Percentiles rank a stretch among this genome's conserved stretches.
These are phyloP conservation scores for Pseudopyrenochaeta lycopersici DNA, from an alignment of 2,329 filamentous ascomycete genomes.

Conservation along the genomic window DNA sequence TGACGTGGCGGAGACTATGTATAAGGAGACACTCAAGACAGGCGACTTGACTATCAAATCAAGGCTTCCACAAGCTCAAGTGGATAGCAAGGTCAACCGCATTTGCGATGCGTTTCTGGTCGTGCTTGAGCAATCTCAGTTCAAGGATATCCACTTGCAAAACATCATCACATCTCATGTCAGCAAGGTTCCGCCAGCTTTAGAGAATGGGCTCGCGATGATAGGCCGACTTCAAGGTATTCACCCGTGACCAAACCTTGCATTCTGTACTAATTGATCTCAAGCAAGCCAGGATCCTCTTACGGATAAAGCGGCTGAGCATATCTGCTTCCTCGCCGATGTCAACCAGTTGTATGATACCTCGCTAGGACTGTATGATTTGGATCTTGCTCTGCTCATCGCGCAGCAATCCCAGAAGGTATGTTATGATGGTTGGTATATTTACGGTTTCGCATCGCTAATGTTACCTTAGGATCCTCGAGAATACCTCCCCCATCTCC, in stretches of 20 bases:
- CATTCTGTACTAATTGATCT: slow-evolving; percentile 6
- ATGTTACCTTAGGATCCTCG: slow-evolving; percentile 70
- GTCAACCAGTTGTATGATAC: slow-evolving; percentile 91
- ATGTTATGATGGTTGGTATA: slow-evolving; percentile 27
- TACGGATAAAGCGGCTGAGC: slow-evolving; percentile 89
- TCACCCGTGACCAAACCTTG: slow-evolving; percentile 3
- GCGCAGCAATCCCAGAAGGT: slow-evolving; percentile 93
- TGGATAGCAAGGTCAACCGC: slow-evolving; percentile 76
- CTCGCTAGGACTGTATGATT: slow-evolving; percentile 87
- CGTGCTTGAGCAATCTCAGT: slow-evolving; percentile 63
- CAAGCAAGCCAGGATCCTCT: slow-evolving; percentile 58
- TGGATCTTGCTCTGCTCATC: slow-evolving; percentile 87
- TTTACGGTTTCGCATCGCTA: not conserved
- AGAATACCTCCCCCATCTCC: slow-evolving; percentile 95
- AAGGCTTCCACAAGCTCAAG: slow-evolving; percentile 26
- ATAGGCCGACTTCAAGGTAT: slow-evolving; percentile 73
- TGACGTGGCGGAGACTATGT: slow-evolving; percentile 92
- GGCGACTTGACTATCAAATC: slow-evolving; percentile 30
- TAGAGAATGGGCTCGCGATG: slow-evolving; percentile 83
- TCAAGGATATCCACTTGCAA: slow-evolving; percentile 74
- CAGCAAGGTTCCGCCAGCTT: slow-evolving; percentile 89
- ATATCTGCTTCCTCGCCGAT: slow-evolving; percentile 97
- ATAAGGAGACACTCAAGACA: slow-evolving; percentile 78
- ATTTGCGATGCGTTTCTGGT: slow-evolving; percentile 87
- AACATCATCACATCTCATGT: slow-evolving; percentile 95